Evolutionary conservation across 768 basidiomycete genomes (phyloP), one percentile per base, ranked within the genome.

Genomic region (Tylopilus intermedius): DNA sequence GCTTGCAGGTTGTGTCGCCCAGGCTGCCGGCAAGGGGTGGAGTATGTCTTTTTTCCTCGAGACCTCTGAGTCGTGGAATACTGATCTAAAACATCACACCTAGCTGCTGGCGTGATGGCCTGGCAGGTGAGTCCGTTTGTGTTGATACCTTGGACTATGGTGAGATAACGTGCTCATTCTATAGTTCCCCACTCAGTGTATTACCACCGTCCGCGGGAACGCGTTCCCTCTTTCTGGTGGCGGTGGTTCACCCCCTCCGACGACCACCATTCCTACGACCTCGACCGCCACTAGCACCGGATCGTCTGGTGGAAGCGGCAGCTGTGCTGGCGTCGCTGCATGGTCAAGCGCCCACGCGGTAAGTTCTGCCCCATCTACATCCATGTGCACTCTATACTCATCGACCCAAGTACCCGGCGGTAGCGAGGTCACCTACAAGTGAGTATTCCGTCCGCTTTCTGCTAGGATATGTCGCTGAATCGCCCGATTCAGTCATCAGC

Each of bases 1-100:
- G 2, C 71, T 90, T 9, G 77, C 81, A 0, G 66, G 66, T 5
- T 90, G 88, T 62, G 69, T 88, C 27, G 11, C 47, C 0, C 26
- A 48, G 26, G 38, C 47, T 2, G 26, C 26, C 30, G 61, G 71
- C 10, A 75, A 81, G 65, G 88, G 86, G 22, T 90, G 88, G 87
- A 78, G 82, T 40, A n/a, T 9, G 39, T 22, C 18, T 21, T 22
- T 21, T 5, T 21, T 30, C 30, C 30, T 30, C 30, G 30, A 40
- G 14, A 22, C 3, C 9, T 40, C 39, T 82, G 55, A 71, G 83
- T 71, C 21, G 0, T 18, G 7, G 26, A 6, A 14, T 45, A 22
- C 30, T 46, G 45, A 47, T 24, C 32, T 4, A 47, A 15, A 47
- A 24, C 22, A n/a, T 43, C 26, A 22, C 7, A 51, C 10, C 11